Evolutionary conservation across 2,329 filamentous ascomycete genomes (phyloP), one percentile per base, ranked within the genome.

Genomic region (Talaromyces sp.): DNA sequence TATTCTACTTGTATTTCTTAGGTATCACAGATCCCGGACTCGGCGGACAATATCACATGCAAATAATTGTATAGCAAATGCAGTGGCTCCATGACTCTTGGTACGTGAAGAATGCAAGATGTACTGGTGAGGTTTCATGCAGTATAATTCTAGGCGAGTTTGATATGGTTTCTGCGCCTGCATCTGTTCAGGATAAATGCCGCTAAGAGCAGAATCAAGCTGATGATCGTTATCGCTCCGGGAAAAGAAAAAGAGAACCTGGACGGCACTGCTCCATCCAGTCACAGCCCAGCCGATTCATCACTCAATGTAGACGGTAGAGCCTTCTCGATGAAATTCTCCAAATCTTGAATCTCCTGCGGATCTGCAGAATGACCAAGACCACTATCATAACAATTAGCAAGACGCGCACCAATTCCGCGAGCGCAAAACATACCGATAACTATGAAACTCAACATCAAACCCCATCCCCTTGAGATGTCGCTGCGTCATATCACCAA

Each of bases 331-430:
- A 87, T 73, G 68, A 84, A 88, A 41, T 74, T 73, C 74, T 94
- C 90, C 17, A 97, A 78, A 65, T 96, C 89, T 62, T 94, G 84
- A 56, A 97, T 84, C 76, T 97, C 93, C 62, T 88, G 78, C 5
- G 85, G 80, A 64, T 86, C 86, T 1, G 91, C 91, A 5, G 86
- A 88, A 71, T 97, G 93, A 13, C 79, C 79, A 69, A 97, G 82
- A 10, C 82, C 82, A 59, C 87, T 89, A 59, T 33, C 55, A 31
- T 48, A 25, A 25, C n/a, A 48, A n/a, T 53, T 35, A 25, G 39
- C n/a, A 43, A 36, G 1, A 37, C 19, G 25, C 13, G 15, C 36
- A 50, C 53, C 21, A 59, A 35, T 25, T 41, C 15, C 8, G 17
- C 35, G n/a, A 50, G 22, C 28, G 25, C 28, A 48, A 17, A 54